These are phyloP conservation scores for Dichomitus squalens DNA, from an alignment of 1,284 basidiomycete species.

Conservation along the genomic window DNA sequence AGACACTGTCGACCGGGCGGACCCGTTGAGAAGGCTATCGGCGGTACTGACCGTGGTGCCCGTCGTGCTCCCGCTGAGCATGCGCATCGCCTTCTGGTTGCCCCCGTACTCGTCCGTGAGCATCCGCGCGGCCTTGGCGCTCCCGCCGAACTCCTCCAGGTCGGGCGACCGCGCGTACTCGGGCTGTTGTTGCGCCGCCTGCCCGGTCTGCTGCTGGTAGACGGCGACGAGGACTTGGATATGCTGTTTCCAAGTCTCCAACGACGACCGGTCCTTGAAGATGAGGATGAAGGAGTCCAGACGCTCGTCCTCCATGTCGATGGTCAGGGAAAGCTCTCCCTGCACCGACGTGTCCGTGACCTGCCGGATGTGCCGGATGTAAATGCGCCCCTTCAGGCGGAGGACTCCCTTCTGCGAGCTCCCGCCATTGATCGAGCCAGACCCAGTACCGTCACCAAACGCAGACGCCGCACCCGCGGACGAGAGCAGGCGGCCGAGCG, in stretches of 20 bases:
- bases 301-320: constrained; percentile 93
- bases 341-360: constrained; percentile 78
- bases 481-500: constrained; percentile 71
- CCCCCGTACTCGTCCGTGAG: constrained; percentile 79
- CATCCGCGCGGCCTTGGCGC: constrained; percentile 74
- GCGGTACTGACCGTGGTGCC: constrained; percentile 66
- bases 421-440: constrained; percentile 41
- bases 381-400: constrained; percentile 92
- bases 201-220: constrained; percentile 55
- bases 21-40: constrained; percentile 67
- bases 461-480: constrained; percentile 43
- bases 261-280: constrained; percentile 87
- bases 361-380: constrained; percentile 89
- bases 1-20: constrained; percentile 65
- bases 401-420: constrained; percentile 73
- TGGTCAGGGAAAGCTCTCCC: constrained; percentile 86
- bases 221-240: constrained; percentile 74
- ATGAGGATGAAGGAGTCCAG: constrained; percentile 93
- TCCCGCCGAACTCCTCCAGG: constrained; percentile 78
- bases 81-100: constrained; percentile 72
- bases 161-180: constrained; percentile 11
- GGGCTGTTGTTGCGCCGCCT: constrained; percentile 34
- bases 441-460: constrained; percentile 46
- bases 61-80: constrained; percentile 74
- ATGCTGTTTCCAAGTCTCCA: constrained; percentile 86